These are phyloP conservation scores for Aspergillus aculeatus DNA, from an alignment of 2,329 filamentous ascomycete genomes.

Conservation along the genomic window DNA sequence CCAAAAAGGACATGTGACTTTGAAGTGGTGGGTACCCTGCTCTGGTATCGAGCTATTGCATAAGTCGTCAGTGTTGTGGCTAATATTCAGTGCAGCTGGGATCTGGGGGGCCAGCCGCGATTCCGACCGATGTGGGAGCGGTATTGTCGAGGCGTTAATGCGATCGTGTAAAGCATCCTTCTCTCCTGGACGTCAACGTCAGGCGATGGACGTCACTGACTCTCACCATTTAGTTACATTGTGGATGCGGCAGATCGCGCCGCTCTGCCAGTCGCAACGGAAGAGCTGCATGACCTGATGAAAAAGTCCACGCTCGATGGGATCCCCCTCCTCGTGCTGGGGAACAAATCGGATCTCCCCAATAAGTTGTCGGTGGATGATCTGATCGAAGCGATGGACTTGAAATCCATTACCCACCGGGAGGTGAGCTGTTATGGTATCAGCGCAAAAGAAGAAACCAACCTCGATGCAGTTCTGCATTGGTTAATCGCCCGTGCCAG, in stretches of 20 bases:
- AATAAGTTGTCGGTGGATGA: slow-evolving; percentile 90
- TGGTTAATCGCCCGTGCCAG: slow-evolving; percentile 91
- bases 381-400: slow-evolving; percentile 85
- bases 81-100: slow-evolving; percentile 63
- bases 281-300: slow-evolving; percentile 88
- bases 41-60: slow-evolving; percentile 6
- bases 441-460: slow-evolving; percentile 97
- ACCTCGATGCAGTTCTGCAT: slow-evolving; percentile 92
- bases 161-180: slow-evolving; percentile 68
- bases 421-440: slow-evolving; percentile 99
- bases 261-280: slow-evolving; percentile 78
- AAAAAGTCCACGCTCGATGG: slow-evolving; percentile 79
- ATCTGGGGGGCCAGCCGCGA: slow-evolving; percentile 91
- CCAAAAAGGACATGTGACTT: slow-evolving; percentile 94
- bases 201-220: slow-evolving; percentile 13
- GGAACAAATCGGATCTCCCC: slow-evolving; percentile 96
- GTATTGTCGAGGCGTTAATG: slow-evolving; percentile 95
- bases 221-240: slow-evolving; percentile 65
- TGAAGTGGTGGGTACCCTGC: slow-evolving; percentile 71
- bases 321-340: slow-evolving; percentile 89
- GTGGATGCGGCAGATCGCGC: slow-evolving; percentile 89
- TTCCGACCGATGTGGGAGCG: slow-evolving; percentile 99
- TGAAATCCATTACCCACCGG: slow-evolving; percentile 83
- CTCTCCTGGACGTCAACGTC: not conserved
- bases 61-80: slow-evolving; percentile 2